phyloP scores from a whole-genome alignment of 331 rosid species.

The Acacia concinna region DNA sequence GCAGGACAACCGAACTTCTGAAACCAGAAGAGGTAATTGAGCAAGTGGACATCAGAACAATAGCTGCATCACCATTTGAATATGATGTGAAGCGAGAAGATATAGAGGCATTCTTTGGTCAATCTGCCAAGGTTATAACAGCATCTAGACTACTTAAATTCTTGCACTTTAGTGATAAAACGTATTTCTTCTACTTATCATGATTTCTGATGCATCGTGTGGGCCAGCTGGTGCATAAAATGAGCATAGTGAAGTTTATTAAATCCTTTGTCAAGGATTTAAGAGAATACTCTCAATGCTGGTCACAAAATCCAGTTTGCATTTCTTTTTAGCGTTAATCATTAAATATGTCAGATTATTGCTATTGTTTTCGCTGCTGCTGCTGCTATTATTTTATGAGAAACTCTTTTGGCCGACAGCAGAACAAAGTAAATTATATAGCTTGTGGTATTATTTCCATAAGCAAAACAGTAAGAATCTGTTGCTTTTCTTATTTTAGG shows the following conservation, averaged over 20 bases:
- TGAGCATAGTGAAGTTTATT: background rate
- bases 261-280: background rate
- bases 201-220: conserved; percentile 7
- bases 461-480: background rate
- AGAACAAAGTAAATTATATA: background rate
- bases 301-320: background rate
- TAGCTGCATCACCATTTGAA: conserved; percentile 79
- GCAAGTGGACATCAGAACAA: conserved; percentile 77
- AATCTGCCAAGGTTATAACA: conserved; percentile 61
- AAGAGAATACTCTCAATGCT: background rate
- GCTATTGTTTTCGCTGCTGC: background rate
- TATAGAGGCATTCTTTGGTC: conserved; percentile 57
- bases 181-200: background rate
- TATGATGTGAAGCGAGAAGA: conserved; percentile 73
- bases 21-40: conserved; percentile 74
- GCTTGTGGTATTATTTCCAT: background rate
- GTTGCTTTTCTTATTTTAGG: conserved; percentile 47
- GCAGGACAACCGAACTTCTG: conserved; percentile 58
- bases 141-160: background rate
- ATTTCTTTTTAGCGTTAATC: background rate
- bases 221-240: background rate
- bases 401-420: conserved; percentile 3
- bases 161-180: background rate
- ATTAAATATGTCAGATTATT: conserved; percentile 12
- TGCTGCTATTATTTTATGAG: background rate